Conservation (phyloP, 2,329 filamentous ascomycete species). For the Sodiomyces alkalinus region DNA sequence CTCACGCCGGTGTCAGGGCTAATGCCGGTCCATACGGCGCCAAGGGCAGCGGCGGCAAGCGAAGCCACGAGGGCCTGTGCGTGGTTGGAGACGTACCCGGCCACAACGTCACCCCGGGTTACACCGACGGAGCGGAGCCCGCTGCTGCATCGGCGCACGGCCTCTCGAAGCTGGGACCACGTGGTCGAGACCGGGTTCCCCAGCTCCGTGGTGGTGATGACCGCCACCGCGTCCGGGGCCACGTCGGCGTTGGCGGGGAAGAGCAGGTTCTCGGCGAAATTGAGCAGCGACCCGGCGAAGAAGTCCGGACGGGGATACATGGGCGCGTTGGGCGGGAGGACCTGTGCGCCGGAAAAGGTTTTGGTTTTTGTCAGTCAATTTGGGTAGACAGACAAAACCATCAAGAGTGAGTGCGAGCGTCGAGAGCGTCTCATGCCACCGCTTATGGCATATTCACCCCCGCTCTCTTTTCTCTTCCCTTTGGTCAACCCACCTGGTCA, state of each 20-base stretch:
- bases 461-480: too few species aligned
- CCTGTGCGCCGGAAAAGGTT: too few species aligned
- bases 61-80: slow-evolving; percentile 76
- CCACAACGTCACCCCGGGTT: slow-evolving; percentile 37
- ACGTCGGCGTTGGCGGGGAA: slow-evolving; percentile 48
- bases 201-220: slow-evolving; percentile 69
- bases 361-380: not conserved
- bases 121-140: slow-evolving; percentile 55
- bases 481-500: slow-evolving; percentile 41
- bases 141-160: slow-evolving; percentile 58
- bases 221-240: slow-evolving; percentile 46
- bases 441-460: too few species aligned
- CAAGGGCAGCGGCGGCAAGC: slow-evolving; percentile 67
- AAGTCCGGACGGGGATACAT: slow-evolving; percentile 84
- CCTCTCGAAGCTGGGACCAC: slow-evolving; percentile 68
- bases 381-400: not conserved
- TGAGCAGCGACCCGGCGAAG: slow-evolving; percentile 65
- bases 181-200: slow-evolving; percentile 41
- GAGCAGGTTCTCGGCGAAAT: slow-evolving; percentile 91
- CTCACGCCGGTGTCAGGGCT: slow-evolving; percentile 86
- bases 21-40: slow-evolving; percentile 85
- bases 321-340: slow-evolving; percentile 47
- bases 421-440: too few species aligned
- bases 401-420: not conserved
- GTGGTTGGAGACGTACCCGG: slow-evolving; percentile 78